These are phyloP conservation scores for Phallus indusiatus DNA, from an alignment of 768 basidiomycete species.

Conservation along the genomic window DNA sequence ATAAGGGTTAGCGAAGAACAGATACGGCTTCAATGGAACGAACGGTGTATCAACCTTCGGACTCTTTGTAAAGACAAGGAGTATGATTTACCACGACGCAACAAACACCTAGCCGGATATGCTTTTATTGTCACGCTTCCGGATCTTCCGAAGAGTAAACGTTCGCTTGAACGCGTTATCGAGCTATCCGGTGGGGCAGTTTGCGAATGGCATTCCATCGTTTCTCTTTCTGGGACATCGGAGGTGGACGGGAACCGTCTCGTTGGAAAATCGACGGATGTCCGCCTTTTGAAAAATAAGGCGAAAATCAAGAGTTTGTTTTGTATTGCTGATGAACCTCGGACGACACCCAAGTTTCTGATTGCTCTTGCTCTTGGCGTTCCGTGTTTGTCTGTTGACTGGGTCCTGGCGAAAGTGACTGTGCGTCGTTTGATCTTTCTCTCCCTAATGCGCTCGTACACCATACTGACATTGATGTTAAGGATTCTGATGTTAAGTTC, in stretches of 20 bases:
- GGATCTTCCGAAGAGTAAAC: constrained; percentile 27
- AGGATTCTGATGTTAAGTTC: constrained; percentile 13
- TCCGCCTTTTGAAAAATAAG: constrained; percentile 29
- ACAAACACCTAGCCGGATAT: constrained; percentile 11
- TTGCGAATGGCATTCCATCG: constrained; percentile 49
- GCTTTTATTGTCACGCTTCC: constrained; percentile 51
- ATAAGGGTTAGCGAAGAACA: constrained; percentile 45
- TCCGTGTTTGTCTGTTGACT: constrained; percentile 61
- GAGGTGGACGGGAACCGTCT: constrained; percentile 39
- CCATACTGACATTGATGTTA: not conserved
- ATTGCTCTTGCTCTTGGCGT: constrained; percentile 79
- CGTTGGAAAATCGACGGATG: constrained; percentile 37
- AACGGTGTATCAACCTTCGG: constrained; percentile 26
- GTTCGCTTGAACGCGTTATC: constrained; percentile 32
- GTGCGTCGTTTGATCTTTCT: constrained; percentile 14
- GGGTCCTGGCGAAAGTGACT: constrained; percentile 34
- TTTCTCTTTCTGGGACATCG: constrained; percentile 46
- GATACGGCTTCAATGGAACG: constrained; percentile 41
- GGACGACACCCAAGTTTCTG: constrained; percentile 71
- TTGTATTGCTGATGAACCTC: constrained; percentile 54
- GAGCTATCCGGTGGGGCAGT: constrained; percentile 44
- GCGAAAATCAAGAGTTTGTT: constrained; percentile 46
- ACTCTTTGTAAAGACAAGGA: constrained; percentile 5
- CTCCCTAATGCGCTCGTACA: constrained; percentile 11
- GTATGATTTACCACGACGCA: not conserved